phyloP scores from a whole-genome alignment of 2,329 filamentous ascomycete genomes.

The Colletotrichum sp. region DNA sequence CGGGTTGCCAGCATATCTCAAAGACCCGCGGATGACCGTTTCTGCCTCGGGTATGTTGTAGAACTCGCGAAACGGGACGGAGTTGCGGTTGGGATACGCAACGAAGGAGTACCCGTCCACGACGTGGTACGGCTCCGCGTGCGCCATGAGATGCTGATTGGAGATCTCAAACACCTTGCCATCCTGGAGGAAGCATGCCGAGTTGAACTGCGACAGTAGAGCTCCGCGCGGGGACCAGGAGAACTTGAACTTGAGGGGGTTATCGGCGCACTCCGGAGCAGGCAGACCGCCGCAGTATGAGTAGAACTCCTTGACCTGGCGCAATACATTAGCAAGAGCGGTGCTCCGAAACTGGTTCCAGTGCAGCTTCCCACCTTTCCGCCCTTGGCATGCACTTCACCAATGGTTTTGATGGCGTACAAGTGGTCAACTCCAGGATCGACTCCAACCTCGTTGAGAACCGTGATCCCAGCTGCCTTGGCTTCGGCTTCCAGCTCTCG shows the following conservation, averaged over 20 bases:
- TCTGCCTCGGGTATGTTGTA: constrained; percentile 74
- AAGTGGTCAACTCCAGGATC: constrained; percentile 45
- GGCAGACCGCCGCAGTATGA: constrained; percentile 71
- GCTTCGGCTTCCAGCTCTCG: constrained; percentile 64
- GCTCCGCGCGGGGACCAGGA: constrained; percentile 71
- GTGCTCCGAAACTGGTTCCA: accelerated
- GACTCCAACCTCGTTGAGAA: constrained; percentile 75
- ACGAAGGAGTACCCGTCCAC: constrained; percentile 63
- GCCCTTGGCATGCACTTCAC: constrained; percentile 69
- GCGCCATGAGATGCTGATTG: constrained; percentile 63
- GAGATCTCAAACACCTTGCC: constrained; percentile 55
- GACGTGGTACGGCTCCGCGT: constrained; percentile 72
- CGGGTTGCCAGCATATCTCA: constrained; percentile 73
- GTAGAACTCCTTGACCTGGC: constrained; percentile 61
- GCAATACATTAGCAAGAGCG: not conserved
- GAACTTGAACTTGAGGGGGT: constrained; percentile 75
- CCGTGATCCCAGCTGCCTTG: constrained; percentile 73
- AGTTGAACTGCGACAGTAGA: constrained; percentile 69
- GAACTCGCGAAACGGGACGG: constrained; percentile 68
- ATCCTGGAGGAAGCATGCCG: constrained; percentile 68
- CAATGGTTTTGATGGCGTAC: constrained; percentile 70
- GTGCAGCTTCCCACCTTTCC: constrained; percentile 51
- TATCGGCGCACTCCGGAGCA: constrained; percentile 63
- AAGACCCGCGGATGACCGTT: constrained; percentile 70
- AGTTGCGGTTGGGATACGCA: constrained; percentile 75